Evolutionary conservation across 2,329 filamentous ascomycete genomes (phyloP), one percentile per base, ranked within the genome.

Genomic region (Botrytis aclada): DNA sequence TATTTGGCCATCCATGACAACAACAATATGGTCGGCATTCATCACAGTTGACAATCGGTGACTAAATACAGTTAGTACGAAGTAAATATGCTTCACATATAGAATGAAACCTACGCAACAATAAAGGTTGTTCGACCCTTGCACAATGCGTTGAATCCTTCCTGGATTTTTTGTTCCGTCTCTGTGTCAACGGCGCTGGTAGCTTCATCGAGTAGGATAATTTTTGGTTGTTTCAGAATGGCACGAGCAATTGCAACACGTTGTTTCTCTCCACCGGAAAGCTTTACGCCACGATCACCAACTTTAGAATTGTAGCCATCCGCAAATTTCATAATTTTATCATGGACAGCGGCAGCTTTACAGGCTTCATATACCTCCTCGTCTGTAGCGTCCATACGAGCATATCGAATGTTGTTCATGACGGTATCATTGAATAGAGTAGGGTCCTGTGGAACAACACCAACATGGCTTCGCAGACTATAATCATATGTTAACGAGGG

Each of bases 181-280:
- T 96, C 95, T 41, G 95, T 97, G 81, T 99, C 96, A 1, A 99
- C 87, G 4, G 94, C 94, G 60, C 93, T 96, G 0, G 96, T 99
- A 22, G 96, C 96, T 83, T 99, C 96, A 77, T 99, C 96, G 8
- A 99, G 89, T 0, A 99, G 87, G 3, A 99, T 87, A 78, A 99
- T 90, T 83, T 95, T 96, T 0, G 95, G 95, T 77, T 97, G 92
- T n/a, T 93, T 96, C 41, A 98, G 92, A 67, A 98, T 89, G 54
- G 95, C 95, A 78, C 95, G 88, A 20, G 95, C 94, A 81, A 98
- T 98, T 16, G 95, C 90, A 37, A 97, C 86, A 8, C 94, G 88
- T 80, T 97, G 93, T n/a, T 93, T 88, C 80, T 97, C 93, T 0
- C 94, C 94, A n/a, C 93, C 92, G 20, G 92, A 94, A 0, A 97